Evolutionary conservation across 2,329 filamentous ascomycete species (phyloP), one percentile per base, ranked within the genome.

Genomic region (Diaporthe vexans): DNA sequence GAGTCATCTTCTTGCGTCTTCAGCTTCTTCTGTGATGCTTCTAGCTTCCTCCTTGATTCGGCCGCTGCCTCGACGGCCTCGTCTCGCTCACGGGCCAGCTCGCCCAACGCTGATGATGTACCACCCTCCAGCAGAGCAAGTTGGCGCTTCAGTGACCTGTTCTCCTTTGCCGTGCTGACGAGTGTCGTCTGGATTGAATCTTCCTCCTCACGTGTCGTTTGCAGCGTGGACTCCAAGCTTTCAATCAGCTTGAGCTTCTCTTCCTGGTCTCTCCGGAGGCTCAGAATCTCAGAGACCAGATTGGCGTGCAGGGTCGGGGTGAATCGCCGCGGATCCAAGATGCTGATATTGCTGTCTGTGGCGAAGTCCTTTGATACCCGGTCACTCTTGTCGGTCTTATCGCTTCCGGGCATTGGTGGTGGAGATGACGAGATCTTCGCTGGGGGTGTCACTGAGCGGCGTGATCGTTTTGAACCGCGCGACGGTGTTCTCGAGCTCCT

Each of bases 291-390:
- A 0, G 96, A 96, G 0, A 99, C 96, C 9, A 99, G 86, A 67
- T 94, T 98, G 11, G 97, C 97, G 82, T 98, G 97, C 15, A 99
- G 86, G 0, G 95, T 98, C 1, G 97, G 97, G 0, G 97, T 99
- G 81, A 99, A 98, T 51, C 97, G 91, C 72, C 96, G 91, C 4
- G 97, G 95, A 80, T 99, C 97, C 40, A 98, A 87, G 29, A 95
- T 91, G 78, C 90, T 89, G 74, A 95, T 91, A 58, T 86, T 90
- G 76, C 96, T 93, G 77, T 96, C 91, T 72, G 85, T 89, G 29
- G 86, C 84, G 33, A 90, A 83, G 80, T 94, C 92, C 74, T 88
- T 86, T 19, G 89, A 89, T 26, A 87, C 85, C 78, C 90, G 84
- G 76, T 90, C 90, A 29, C 81, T 82, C 78, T 82, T 86, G 61